Percentiles rank a stretch among this genome's conserved stretches.
Conservation (phyloP, 345 rosid species). For the Iberis pinnata region DNA sequence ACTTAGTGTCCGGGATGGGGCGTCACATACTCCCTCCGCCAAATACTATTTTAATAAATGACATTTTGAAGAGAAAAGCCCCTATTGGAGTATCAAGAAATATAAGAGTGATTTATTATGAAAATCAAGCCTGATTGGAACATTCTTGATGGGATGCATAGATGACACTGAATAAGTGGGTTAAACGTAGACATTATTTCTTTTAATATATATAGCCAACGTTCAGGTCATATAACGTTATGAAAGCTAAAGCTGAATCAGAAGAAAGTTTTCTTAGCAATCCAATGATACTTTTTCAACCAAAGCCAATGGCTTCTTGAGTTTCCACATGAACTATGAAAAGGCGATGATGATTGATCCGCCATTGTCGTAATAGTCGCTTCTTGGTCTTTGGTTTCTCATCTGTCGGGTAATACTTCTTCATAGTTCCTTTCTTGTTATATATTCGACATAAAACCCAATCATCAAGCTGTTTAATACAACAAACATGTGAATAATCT, state of each 20-base stretch:
- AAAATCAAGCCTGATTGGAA: slow-evolving; percentile 58
- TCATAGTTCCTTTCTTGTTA: slow-evolving; percentile 78
- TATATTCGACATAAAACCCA: slow-evolving; percentile 84
- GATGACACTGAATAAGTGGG: slow-evolving; percentile 62
- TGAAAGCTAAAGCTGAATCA: slow-evolving; percentile 66
- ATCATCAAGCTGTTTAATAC: slow-evolving; percentile 60
- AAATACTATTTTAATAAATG: too few species aligned
- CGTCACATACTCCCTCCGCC: too few species aligned
- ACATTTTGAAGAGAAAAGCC: not conserved
- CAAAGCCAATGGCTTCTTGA: too few species aligned
- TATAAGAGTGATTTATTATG: not conserved
- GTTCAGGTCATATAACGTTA: slow-evolving; percentile 64
- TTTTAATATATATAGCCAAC: slow-evolving; percentile 65
- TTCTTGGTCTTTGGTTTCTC: too few species aligned
- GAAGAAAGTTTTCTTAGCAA: slow-evolving; percentile 68
- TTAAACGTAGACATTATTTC: slow-evolving; percentile 63
- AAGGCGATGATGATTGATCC: too few species aligned
- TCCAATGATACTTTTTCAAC: slow-evolving; percentile 77
- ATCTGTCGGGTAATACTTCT: slow-evolving; percentile 36
- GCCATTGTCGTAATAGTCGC: too few species aligned
- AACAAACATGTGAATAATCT: not conserved
- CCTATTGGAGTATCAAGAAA: slow-evolving; percentile 2
- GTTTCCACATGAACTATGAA: too few species aligned
- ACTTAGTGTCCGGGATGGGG: too few species aligned
- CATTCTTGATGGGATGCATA: slow-evolving; percentile 50